Conservation (phyloP, 768 basidiomycete species). For the Phlebiopsis flavidoalba region DNA sequence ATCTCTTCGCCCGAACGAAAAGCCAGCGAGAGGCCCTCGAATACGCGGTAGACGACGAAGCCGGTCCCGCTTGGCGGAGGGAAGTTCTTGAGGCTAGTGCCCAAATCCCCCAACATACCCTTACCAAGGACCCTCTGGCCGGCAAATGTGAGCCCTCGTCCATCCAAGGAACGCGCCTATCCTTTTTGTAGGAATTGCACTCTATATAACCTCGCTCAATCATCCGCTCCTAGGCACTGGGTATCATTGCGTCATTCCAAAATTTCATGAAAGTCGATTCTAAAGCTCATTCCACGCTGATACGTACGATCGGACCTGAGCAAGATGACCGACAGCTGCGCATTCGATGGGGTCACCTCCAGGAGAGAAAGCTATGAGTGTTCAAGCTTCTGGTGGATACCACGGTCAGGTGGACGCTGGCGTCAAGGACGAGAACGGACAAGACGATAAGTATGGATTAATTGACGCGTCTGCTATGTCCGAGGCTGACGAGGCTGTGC, state of each 20-base stretch:
- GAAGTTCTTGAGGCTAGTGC: constrained; percentile 64
- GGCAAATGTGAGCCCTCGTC: constrained; percentile 56
- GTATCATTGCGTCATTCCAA: constrained; percentile 95
- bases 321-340: constrained; percentile 65
- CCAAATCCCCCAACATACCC: constrained; percentile 82
- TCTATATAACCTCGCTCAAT: background rate
- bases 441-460: constrained; percentile 59
- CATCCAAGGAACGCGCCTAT: background rate
- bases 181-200: background rate
- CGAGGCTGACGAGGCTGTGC: background rate
- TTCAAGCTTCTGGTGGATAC: constrained; percentile 90
- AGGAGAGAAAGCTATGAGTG: constrained; percentile 79
- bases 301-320: constrained; percentile 77
- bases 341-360: constrained; percentile 51
- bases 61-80: constrained; percentile 51
- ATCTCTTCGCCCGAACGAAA: constrained; percentile 57
- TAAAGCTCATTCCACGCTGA: constrained; percentile 86
- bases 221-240: constrained; percentile 37
- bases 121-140: constrained; percentile 74
- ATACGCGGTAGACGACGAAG: constrained; percentile 68
- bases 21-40: constrained; percentile 65
- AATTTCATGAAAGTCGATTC: constrained; percentile 88
- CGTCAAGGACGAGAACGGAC: constrained; percentile 64
- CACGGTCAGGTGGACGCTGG: constrained; percentile 96
- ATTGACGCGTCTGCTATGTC: background rate